A percentile compares a stretch with the other conserved stretches of the same genome.
Evolutionary conservation across 73 alveolate genomes (phyloP).

Genomic region (Symbiodinium pilosum): DNA sequence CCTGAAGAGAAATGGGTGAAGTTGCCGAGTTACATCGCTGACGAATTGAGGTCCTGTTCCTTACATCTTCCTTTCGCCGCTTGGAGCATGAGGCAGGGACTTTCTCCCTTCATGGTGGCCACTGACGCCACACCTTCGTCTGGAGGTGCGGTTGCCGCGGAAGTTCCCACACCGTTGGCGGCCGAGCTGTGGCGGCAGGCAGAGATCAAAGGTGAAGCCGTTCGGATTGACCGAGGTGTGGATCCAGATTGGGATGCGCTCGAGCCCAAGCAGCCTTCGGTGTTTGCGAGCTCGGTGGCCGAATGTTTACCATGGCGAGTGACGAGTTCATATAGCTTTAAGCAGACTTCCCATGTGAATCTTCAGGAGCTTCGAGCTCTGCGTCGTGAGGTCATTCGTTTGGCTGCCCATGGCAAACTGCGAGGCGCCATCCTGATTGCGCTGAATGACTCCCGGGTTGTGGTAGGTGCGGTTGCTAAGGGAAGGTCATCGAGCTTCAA

Average conservation of each 20-base stretch:
- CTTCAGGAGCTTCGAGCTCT: constrained; percentile 13
- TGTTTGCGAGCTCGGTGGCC: background rate
- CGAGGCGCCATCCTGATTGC: background rate
- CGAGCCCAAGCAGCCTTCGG: background rate
- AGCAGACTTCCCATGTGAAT: constrained; percentile 29
- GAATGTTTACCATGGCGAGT: background rate
- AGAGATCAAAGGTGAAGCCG: background rate
- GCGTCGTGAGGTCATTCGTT: background rate
- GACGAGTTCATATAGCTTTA: background rate
- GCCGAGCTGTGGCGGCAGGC: background rate
- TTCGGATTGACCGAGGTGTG: background rate
- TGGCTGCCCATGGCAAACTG: background rate
- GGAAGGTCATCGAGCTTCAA: background rate
- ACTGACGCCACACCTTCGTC: constrained; percentile 27
- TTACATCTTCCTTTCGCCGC: background rate
- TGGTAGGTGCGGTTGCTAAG: background rate
- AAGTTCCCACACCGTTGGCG: background rate
- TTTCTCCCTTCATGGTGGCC: background rate
- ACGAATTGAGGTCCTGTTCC: background rate
- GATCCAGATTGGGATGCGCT: background rate
- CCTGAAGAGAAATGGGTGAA: background rate
- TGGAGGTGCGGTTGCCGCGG: constrained; percentile 9
- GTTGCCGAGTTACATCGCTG: background rate
- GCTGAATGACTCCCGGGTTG: background rate
- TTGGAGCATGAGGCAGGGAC: background rate